Evolutionary conservation across 352 stramenopile species (phyloP).

Genomic region (Albugo laibachii): DNA sequence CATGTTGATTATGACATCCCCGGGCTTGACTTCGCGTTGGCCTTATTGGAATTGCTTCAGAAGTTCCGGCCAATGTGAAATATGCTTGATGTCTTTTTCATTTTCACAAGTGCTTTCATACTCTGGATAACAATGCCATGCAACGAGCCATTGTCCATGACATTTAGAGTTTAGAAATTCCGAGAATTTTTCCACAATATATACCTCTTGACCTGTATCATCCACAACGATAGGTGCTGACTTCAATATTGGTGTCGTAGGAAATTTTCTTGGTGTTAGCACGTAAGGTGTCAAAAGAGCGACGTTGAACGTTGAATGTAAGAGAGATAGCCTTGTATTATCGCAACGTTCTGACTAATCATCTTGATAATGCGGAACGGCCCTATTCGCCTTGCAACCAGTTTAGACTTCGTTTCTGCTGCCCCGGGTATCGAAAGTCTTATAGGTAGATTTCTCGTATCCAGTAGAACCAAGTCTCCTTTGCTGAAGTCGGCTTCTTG

Average conservation of each 20-base stretch:
- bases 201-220: too few relatives aligned
- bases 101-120: slow-evolving; percentile 2
- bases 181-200: slow-evolving; percentile 2
- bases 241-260: background rate
- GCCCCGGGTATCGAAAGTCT: background rate
- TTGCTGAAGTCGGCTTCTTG: background rate
- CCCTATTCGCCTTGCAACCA: slow-evolving; percentile 5
- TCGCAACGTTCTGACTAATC: slow-evolving; percentile 5
- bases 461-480: slow-evolving; percentile 3
- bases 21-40: slow-evolving; percentile 1
- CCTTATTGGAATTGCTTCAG: background rate
- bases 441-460: slow-evolving; percentile 6
- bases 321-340: background rate
- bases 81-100: slow-evolving; percentile 4
- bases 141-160: slow-evolving; percentile 5
- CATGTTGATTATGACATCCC: background rate
- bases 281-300: background rate
- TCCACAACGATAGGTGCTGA: too few relatives aligned
- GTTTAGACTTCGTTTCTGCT: slow-evolving; percentile 1
- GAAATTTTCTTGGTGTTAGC: background rate
- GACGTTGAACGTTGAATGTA: slow-evolving; percentile 9
- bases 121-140: slow-evolving; percentile 2
- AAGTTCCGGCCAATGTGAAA: slow-evolving; percentile 1
- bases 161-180: slow-evolving; percentile 4
- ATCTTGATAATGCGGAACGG: slow-evolving; percentile 8